Base-by-base conservation (phyloP, 179 eudicot genomes). In the Beta corolliflora region DNA sequence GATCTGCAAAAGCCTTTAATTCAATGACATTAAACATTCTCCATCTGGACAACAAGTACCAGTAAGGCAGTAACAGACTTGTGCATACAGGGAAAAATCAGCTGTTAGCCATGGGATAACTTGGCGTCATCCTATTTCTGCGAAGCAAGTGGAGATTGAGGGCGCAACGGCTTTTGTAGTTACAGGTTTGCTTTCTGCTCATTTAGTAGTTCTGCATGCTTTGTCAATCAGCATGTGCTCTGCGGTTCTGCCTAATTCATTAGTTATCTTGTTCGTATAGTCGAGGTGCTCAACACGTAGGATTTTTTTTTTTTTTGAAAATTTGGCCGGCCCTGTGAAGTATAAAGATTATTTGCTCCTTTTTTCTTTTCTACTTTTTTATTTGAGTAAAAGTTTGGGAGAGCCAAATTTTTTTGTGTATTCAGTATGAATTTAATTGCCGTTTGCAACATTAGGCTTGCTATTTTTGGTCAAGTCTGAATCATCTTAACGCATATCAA, bases 91-190 rank as follows among this genome's bases (percentile, higher is more conserved):
- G 88, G 98, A 96, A 82, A 88, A 88, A 82, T 94, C 99, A 72
- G 99, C 98, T 85, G 90, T 91, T 74, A 91, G 99, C 80, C 99
- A 96, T 86, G 84, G 93, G 46, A 91, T 94, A 71, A 92, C 97
- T 71, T 91, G 97, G 98, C 89, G 81, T 60, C 85, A 88, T 86
- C 86, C 94, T 86, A 44, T 94, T 61, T 78, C 91, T 73, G 99
- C 80, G 77, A 91, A 87, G 83, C 83, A 79, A 82, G 93, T 89
- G 16, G 89, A 88, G 75, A 91, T 94, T 73, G 83, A 85, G 86
- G 98, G 99, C 79, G 89, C 99, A 52, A 85, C 81, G 53, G 98
- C 97, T 75, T 91, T 88, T 88, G 93, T 93, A 61, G 89, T 96
- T 89, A 86, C 98, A 82, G 99, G 99, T 96, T 45, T 71, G 85